Conservation (phyloP, 208 protist genomes). For the Acanthamoeba sp. region DNA sequence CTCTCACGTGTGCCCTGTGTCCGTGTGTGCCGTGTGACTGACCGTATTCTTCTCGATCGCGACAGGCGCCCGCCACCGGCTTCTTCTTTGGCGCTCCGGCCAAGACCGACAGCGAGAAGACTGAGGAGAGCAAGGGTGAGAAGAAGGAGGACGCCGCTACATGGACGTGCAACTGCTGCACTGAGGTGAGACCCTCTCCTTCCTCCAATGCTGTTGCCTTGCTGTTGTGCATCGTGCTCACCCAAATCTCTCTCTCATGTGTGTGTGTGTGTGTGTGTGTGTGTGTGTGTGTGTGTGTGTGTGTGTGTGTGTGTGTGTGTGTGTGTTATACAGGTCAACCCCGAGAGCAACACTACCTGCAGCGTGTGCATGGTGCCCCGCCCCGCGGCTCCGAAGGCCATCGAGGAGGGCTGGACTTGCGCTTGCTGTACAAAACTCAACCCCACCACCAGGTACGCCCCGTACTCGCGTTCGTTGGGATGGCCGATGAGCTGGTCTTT, state of each 20-base stretch:
- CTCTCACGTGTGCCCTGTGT: no score
- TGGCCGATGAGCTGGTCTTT: neutral
- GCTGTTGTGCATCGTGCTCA: no score
- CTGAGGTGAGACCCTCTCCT: neutral
- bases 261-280: neutral
- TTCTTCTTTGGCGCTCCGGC: constrained; percentile 10
- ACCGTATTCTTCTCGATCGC: no score
- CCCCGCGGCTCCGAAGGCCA: neutral
- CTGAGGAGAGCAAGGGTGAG: neutral
- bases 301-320: no score
- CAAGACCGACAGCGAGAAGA: neutral
- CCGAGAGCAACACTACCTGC: neutral
- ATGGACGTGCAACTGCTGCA: neutral
- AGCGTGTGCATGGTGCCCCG: constrained; percentile 11
- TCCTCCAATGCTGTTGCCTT: neutral
- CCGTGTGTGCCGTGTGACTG: no score
- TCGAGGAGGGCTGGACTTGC: neutral
- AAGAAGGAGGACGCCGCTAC: neutral
- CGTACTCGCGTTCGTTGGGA: no score
- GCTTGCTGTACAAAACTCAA: constrained; percentile 10
- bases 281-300: no score
- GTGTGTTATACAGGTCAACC: neutral
- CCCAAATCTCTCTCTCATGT: neutral
- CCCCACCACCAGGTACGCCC: neutral
- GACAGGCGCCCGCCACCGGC: neutral